Base-by-base conservation (phyloP, 306 rosid genomes). In the Ormosia emarginata region DNA sequence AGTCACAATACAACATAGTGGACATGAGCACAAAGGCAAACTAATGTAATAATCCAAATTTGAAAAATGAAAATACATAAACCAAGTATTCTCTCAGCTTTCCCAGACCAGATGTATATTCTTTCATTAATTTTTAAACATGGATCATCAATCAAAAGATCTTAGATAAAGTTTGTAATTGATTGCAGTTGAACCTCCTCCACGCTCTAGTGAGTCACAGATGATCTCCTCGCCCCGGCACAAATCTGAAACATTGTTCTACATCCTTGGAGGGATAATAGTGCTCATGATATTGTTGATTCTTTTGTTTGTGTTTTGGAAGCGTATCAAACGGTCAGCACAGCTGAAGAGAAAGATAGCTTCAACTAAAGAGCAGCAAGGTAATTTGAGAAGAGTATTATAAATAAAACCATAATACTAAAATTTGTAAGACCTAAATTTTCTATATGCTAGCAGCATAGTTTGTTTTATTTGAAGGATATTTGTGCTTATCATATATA, bases 181-280 rank as follows among this genome's bases (percentile, higher is more conserved):
- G 14, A 39, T 2, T 66, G 80, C 72, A 81, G 86, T 15, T 49
- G 73, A 12, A 41, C 53, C 85, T 62, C 64, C 91, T 75, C 75
- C 76, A 63, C 18, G 75, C 46, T 44, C 75, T 47, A 13, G 37
- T 8, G 78, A 17, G 12, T 13, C 17, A 17, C 36, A 13, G 71
- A 68, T 24, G 24, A 24, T 24, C 24, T 24, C 79, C 15, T 6
- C 79, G 30, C 43, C 66, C 9, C 58, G 10, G 30, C 2, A 40
- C 15, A 13, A 10, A 9, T 75, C 81, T 75, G 71, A 75, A 44
- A 67, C 71, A 37, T 8, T 85, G 14, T 89, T 50, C 85, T 87
- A 89, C 67, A 81, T 88, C 79, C 92, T 90, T 55, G 98, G 98
- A 53, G 93, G 86, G 65, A 12, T 88, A 82, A 64, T 77, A 34